Evolutionary conservation across 169 alveolate genomes (phyloP), one percentile per base, ranked within the genome.

Genomic region (Eimeria mitis): DNA sequence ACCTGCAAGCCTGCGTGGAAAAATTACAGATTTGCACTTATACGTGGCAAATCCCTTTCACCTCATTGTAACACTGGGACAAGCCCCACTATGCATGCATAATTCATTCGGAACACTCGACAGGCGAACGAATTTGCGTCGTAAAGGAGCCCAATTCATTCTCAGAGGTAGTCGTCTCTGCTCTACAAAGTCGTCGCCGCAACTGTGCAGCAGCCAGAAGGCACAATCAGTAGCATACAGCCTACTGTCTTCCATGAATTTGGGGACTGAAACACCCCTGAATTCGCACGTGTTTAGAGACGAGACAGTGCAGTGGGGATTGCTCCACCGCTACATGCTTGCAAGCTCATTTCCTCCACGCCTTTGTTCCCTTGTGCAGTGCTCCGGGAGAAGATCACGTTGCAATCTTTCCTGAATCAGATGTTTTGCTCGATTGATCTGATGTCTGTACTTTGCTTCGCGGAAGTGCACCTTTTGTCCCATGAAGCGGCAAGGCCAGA

Each of bases 251-350:
- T 65, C 21, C 76, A 65, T 0, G 16, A 21, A 71, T 71, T 13
- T 34, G 6, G 49, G 81, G 52, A 71, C 52, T 37, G 31, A 71
- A 71, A 16, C 5, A 16, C 52, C 11, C 1, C 31, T 37, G 52
- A 71, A 71, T 37, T 71, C 52, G 16, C 0, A 37, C 52, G 0
- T 0, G 8, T 37, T 11, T 34, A 13, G 81, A 52, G 13, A 37
- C 37, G 54, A 70, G 1, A 37, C 31, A 11, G 25, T 1, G 25
- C 31, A 23, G 71, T 37, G 76, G 19, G 23, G 19, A 31, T 5
- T 28, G 44, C 13, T 28, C 37, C 16, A 3, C 31, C 4, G 73
- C 95, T 97, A 98, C 99, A 98, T 21, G 99, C 97, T 88, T 97
- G 98, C 47, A 96, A 91, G 34, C 84, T 28, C 42, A 76, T 21